Base-by-base conservation (phyloP, 2,329 filamentous ascomycete genomes). In the Trichoderma breve region DNA sequence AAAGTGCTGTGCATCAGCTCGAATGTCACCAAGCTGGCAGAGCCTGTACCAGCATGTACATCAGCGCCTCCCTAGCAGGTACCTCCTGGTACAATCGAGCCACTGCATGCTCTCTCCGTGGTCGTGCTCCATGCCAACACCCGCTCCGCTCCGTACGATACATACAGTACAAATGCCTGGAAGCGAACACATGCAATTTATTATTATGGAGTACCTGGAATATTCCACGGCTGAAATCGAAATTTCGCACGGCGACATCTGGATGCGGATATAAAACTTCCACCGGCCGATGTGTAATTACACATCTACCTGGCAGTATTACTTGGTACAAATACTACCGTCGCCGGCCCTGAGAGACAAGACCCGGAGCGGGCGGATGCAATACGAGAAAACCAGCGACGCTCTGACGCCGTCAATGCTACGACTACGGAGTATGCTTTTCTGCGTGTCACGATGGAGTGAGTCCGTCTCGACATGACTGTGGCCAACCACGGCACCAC, bases 381-480 rank as follows among this genome's bases (percentile, higher is more conserved):
- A 64, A 71, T 71, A 71, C 68, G 68, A 71, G 68, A 47, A 68
- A n/a, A 24, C 55, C 53, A 18, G 66, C 66, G 66, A 39, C 47
- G 47, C 63, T 51, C 36, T 57, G 64, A 67, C 53, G 65, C 60
- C 53, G 32, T 62, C 58, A 51, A 43, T 64, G 60, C 28, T 53
- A 15, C 36, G 26, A 36, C 24, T 39, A 39, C 14, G 14, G 36
- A 43, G 36, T 18, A 43, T 43, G 39, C 39, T 43, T 43, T 43
- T n/a, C n/a, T 53, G 57, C 34, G 67, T 62, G 21, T 32, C 18
- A 36, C 36, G 32, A 62, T 62, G 60, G 28, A 34, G 51, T 18
- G 47, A 67, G 64, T 55, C 53, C 34, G 53, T 60, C 32, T 58
- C 5, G 9, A 7, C 26, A 26, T 15, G 66, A 61, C 18, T 62